Percentiles rank a stretch among this genome's conserved stretches.
Evolutionary conservation across 352 stramenopile species (phyloP).

Genomic region (Phytophthora palmivora): DNA sequence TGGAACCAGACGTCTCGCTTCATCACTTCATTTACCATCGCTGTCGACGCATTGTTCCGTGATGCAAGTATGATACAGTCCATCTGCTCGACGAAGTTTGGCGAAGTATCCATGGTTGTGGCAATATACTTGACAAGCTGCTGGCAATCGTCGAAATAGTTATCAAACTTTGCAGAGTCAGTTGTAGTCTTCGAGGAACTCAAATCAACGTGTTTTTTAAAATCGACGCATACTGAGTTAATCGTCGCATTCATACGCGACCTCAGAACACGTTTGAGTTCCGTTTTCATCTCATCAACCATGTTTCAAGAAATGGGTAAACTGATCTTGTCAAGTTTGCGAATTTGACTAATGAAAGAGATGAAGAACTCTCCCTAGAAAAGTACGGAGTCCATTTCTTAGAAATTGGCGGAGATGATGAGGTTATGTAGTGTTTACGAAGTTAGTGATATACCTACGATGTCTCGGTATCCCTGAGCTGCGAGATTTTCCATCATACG

Average conservation of each 20-base stretch:
- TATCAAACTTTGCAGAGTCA: constrained; percentile 2
- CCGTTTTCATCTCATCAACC: constrained; percentile 10
- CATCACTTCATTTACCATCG: constrained; percentile 5
- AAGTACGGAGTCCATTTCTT: not conserved
- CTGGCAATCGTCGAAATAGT: constrained; percentile 12
- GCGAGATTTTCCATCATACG: constrained; percentile 62
- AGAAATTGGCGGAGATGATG: no score
- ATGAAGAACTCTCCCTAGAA: no score
- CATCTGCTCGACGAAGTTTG: constrained; percentile 18
- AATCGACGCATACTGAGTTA: constrained; percentile 10
- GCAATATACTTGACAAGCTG: constrained; percentile 13
- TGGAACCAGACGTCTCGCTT: constrained; percentile 19
- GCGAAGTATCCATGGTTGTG: constrained; percentile 21
- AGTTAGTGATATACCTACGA: constrained; percentile 62
- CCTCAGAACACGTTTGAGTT: constrained; percentile 6
- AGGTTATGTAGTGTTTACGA: not conserved
- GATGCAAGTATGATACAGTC: constrained; percentile 17
- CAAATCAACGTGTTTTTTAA: constrained; percentile 2
- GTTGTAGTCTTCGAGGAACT: not conserved
- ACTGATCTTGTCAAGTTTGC: not conserved
- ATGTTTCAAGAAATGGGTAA: not conserved
- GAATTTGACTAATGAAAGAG: no score
- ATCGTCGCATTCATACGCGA: constrained; percentile 9
- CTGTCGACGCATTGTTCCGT: not conserved
- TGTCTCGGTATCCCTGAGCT: constrained; percentile 55